Conservation (phyloP, 805 yeast genomes). For the Lipomyces chichibuensis region DNA sequence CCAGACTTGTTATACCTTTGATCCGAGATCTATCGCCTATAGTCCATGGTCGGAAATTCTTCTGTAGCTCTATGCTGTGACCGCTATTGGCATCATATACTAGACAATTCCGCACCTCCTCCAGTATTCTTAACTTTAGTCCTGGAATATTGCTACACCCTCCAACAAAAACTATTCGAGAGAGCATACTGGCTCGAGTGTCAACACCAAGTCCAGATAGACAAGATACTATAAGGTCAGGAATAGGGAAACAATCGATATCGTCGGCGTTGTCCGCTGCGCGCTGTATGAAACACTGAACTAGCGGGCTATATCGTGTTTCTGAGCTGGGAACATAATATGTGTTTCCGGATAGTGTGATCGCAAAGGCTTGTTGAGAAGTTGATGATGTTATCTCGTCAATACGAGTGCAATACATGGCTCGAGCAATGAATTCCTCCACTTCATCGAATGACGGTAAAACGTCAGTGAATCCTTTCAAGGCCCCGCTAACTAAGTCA, state of each 20-base stretch:
- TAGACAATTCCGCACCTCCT: conserved; percentile 11
- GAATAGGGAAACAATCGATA: conserved; percentile 16
- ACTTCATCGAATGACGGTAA: conserved; percentile 20
- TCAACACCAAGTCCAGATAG: conserved; percentile 12
- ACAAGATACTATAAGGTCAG: conserved; percentile 11
- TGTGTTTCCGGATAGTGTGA: conserved; percentile 1
- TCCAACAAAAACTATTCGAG: conserved; percentile 25
- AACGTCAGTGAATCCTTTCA: conserved; percentile 1
- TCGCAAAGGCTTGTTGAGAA: conserved; percentile 16
- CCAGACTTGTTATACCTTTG: conserved; percentile 19
- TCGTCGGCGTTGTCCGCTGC: conserved; percentile 23
- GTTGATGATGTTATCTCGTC: neutral
- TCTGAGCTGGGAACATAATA: conserved; percentile 21
- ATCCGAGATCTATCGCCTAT: neutral
- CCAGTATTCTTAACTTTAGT: conserved; percentile 13
- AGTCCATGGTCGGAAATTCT: conserved; percentile 1
- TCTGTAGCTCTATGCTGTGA: neutral
- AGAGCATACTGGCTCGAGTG: conserved; percentile 15
- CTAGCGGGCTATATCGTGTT: conserved; percentile 17
- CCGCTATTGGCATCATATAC: neutral
- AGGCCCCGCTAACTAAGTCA: conserved; percentile 8
- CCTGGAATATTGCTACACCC: conserved; percentile 26
- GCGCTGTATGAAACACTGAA: conserved; percentile 12
- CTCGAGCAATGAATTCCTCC: conserved; percentile 27
- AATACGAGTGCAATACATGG: conserved; percentile 10